Percentiles rank a stretch among this genome's conserved stretches.
These are phyloP conservation scores for Sanghuangporus weigelae DNA, from an alignment of 1,284 basidiomycete species.

Conservation along the genomic window DNA sequence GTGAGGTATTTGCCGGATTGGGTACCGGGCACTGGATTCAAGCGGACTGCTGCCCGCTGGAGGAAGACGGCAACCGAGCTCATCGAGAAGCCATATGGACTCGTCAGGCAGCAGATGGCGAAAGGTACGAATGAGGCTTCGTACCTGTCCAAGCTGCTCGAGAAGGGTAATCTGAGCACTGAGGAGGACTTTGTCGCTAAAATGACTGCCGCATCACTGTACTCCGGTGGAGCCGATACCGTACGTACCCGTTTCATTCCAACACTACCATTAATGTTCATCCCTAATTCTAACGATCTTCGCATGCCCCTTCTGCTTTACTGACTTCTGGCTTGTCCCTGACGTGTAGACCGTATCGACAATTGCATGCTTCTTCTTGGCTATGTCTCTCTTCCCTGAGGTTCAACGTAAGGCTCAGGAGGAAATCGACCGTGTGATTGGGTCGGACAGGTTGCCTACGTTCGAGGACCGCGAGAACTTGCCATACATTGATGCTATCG, in stretches of 20 bases:
- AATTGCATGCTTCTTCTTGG: constrained; percentile 23
- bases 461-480: constrained; percentile 24
- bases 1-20: constrained; percentile 43
- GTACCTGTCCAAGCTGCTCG: constrained; percentile 32
- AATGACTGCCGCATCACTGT: constrained; percentile 35
- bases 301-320: neutral
- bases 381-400: constrained; percentile 25
- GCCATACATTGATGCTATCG: constrained; percentile 26
- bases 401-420: constrained; percentile 23
- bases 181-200: constrained; percentile 34
- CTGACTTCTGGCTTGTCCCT: neutral
- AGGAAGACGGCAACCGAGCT: constrained; percentile 27
- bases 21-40: constrained; percentile 44
- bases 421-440: constrained; percentile 26
- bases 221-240: constrained; percentile 25
- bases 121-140: constrained; percentile 34
- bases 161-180: constrained; percentile 26
- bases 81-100: constrained; percentile 32
- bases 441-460: constrained; percentile 22
- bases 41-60: constrained; percentile 35
- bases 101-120: constrained; percentile 38
- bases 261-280: neutral
- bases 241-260: constrained; percentile 9
- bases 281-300: neutral
- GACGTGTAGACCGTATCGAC: constrained; percentile 16